Base-by-base conservation (phyloP, 345 rosid species). In the Ailanthus altissimus region DNA sequence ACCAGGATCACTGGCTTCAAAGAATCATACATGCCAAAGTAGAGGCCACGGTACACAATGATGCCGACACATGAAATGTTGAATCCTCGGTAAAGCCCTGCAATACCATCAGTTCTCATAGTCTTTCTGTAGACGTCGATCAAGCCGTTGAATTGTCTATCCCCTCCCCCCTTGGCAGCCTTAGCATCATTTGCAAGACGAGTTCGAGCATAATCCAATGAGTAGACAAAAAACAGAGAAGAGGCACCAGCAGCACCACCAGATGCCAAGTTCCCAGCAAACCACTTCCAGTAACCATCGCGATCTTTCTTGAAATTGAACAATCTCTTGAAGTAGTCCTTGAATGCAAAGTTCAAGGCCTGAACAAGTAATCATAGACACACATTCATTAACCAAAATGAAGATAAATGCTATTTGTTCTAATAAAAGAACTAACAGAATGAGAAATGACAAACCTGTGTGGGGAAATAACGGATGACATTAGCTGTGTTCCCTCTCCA, bases 401-500 rank as follows among this genome's bases (percentile, higher is more conserved):
- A 45, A 10, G 20, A 72, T 26, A 46, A 1, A 32, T 32, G 38
- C 3, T 32, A 32, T 1, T 32, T 32, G 38, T 32, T 32, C 38
- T 32, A 32, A 32, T 32, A 32, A 32, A n/a, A 32, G 2, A 32
- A 32, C 3, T 32, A 32, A 32, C 2, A 32, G 38, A 32, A 32
- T 32, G 38, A 32, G 20, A 28, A 38, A 63, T 58, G 16, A 50
- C 36, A 71, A 45, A 81, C 88, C 86, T 86, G 89, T 47, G 87
- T 86, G 54, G 89, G 89, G 70, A 86, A 86, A 67, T 84, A 86
- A 72, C 86, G 83, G 71, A 82, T 86, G 51, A 86, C 84, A 53
- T 86, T 86, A 45, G 84, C 85, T 10, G 89, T 82, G 81, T 86
- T 86, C n/a, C 87, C 86, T 84, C 89, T 84, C 87, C 89, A 86